Evolutionary conservation across 371 early-diverging fungal species (phyloP), one percentile per base, ranked within the genome.

Genomic region (Saksenaea vasiformis): DNA sequence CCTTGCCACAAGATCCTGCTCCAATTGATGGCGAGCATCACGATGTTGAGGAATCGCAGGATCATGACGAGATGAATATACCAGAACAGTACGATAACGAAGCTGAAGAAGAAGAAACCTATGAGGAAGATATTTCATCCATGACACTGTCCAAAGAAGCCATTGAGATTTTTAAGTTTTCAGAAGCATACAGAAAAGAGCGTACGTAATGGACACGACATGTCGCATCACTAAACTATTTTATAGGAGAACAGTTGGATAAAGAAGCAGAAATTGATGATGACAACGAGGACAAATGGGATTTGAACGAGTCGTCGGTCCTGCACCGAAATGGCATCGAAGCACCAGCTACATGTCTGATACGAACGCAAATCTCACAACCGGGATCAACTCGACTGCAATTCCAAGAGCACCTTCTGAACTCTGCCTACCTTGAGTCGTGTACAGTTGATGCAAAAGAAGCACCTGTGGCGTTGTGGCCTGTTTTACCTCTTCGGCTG

Each of bases 101-200:
- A 22, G 17, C 5, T 10, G 39, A 38, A 28, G 36, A 54, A 0
- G 37, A 63, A 24, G 24, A 51, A 19, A 7, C 31, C 7, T 13
- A 58, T 7, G 19, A 19, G 10, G 38, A 56, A 31, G 51, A 27
- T 10, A 8, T 10, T 22, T 26, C 27, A 10, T 9, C 51, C 9
- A 17, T 22, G 34, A 38, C 36, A 27, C 58, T 76, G 7, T 71
- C 73, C 15, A 61, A 72, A 51, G 77, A 79, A 56, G 73, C 72
- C 1, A 72, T 76, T 53, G 79, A 70, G 22, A 77, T 79, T 31
- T 74, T 79, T 51, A 22, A 58, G n/a, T 76, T 76, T 37, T 79
- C 79, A 26, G 79, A 76, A 59, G 71, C 72, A 0, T 79, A 74
- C 55, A 56, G 60, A 39, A 70, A 69, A 56, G 68, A 79, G 61